A percentile compares a stretch with the other conserved stretches of the same genome.
Conservation (phyloP, 257 asterid species). For the Thymus mandschuricus region DNA sequence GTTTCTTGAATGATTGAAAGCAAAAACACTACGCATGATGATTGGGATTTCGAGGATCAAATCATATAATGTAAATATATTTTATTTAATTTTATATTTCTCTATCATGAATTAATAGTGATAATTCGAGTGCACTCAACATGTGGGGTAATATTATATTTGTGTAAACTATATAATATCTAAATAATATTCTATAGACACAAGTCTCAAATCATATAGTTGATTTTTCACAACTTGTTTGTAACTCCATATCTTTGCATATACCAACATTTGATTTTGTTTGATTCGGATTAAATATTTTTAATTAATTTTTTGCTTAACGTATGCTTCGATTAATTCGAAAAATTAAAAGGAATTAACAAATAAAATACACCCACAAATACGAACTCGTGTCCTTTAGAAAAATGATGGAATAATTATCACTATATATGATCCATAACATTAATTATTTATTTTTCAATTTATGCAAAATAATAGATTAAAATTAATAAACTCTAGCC, state of each 20-base stretch:
- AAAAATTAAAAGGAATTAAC: neutral
- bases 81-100: too few relatives aligned
- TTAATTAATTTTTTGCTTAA: neutral
- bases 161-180: neutral
- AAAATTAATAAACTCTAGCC: too few relatives aligned
- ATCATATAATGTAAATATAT: too few relatives aligned
- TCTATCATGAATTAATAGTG: neutral
- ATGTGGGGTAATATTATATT: neutral
- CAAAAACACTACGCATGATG: too few relatives aligned
- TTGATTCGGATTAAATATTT: neutral
- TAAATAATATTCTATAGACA: neutral
- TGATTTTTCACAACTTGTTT: slow-evolving; percentile 20
- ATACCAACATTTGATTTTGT: neutral
- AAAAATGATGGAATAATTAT: too few relatives aligned
- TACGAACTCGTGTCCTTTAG: neutral
- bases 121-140: neutral
- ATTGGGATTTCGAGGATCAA: neutral
- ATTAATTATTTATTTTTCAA: too few relatives aligned
- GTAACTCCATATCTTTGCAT: slow-evolving; percentile 32
- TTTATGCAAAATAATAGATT: too few relatives aligned
- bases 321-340: neutral
- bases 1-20: neutral
- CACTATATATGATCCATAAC: too few relatives aligned
- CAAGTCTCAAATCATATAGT: too few relatives aligned
- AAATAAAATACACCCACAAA: neutral